Base-by-base conservation (phyloP, 768 basidiomycete species). In the Glaciozyma martinii region DNA sequence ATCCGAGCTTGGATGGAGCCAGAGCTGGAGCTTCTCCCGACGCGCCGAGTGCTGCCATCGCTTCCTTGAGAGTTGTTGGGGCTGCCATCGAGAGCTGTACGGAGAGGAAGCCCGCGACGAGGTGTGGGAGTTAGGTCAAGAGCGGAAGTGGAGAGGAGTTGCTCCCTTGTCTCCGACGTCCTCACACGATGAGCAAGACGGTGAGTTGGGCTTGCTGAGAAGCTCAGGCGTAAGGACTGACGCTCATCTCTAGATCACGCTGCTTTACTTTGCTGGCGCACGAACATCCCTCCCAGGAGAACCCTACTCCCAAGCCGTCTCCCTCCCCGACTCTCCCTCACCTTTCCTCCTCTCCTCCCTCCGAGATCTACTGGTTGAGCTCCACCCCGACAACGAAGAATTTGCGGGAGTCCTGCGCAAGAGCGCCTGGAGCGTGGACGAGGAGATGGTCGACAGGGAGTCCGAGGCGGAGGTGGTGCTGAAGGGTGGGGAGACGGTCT, bases 341-440 rank as follows among this genome's bases (percentile, higher is more conserved):
- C 71, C 76, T 62, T 81, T 84, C 75, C 81, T 75, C 43, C 80
- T 86, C 57, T 79, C 80, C 56, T 79, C 78, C 43, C 81, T 86
- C 61, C 77, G 77, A 59, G 75, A 76, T 52, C 76, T 83, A 50
- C 82, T 87, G 32, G 18, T 21, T 2, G 13, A 16, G 23, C 72
- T 71, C 33, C 66, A 65, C 53, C 6, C 23, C 1, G 56, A 43
- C 12, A 61, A 67, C 56, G 61, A 56, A 5, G 76, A 81, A 62
- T 76, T 90, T 40, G 79, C 74, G 50, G 78, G 80, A 62, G 79
- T 89, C 27, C 78, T 90, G 37, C 75, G 80, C 55, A 77, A 79
- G 40, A 85, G 85, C 69, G 82, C 82, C 74, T 89, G 89, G 88
- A 88, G 88, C 71, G 86, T 90, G 18, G 78, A 89, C 71, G 85